Conservation (phyloP, 2,329 filamentous ascomycete genomes). For the Teratosphaeria viscida region DNA sequence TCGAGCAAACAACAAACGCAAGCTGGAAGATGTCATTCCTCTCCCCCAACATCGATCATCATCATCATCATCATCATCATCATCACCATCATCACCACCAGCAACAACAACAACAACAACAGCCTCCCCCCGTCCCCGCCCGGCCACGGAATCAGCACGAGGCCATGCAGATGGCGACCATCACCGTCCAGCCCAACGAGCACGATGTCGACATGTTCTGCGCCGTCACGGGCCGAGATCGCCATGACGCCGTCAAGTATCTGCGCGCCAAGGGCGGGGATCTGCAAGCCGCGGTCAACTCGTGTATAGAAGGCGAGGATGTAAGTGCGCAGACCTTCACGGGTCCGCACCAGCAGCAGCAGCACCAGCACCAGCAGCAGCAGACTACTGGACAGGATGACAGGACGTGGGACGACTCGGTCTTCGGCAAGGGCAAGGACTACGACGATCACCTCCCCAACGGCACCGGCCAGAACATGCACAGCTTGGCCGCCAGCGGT, state of each 20-base stretch:
- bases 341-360: neutral
- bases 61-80: too few species aligned
- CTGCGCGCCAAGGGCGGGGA: conserved; percentile 5
- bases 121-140: conserved; percentile 3
- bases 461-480: conserved; percentile 18
- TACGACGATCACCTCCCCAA: conserved; percentile 11
- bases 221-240: conserved; percentile 11
- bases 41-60: conserved; percentile 4
- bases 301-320: neutral
- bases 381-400: neutral
- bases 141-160: conserved; percentile 12
- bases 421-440: conserved; percentile 19
- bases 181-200: conserved; percentile 17
- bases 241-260: conserved; percentile 16
- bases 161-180: conserved; percentile 8
- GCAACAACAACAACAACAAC: neutral
- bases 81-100: too few species aligned
- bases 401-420: conserved; percentile 20
- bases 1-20: neutral
- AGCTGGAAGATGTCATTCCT: conserved; percentile 9
- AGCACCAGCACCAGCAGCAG: neutral
- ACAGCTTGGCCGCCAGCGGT: conserved; percentile 13
- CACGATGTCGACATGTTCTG: conserved; percentile 16
- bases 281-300: neutral
- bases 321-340: neutral